Base-by-base conservation (phyloP, 2,329 filamentous ascomycete genomes). In the Ploettnerulaceae sp. region DNA sequence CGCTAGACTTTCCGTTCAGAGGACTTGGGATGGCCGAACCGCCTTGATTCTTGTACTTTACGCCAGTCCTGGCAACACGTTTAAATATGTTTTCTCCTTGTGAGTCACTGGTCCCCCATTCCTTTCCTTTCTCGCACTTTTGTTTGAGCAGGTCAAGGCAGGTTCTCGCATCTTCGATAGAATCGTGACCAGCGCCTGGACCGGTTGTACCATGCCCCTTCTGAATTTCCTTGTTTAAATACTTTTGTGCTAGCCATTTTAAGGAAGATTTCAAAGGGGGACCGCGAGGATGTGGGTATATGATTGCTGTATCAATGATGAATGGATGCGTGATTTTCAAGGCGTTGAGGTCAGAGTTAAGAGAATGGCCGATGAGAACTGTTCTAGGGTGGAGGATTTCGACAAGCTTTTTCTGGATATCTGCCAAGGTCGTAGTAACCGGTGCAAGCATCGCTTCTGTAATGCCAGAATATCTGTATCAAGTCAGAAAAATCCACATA, bases 91-190 rank as follows among this genome's bases (percentile, higher is more conserved):
- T 91, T 68, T 98, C 93, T 31, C 82, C 83, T 35, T 82, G 82
- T 2, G 81, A 76, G 33, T 95, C 89, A 39, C 80, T 80, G 0
- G 84, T 84, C 26, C 89, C 93, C 87, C 90, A 98, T 18, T 73
- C 68, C 54, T 86, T 86, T 31, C 93, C 93, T 67, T 87, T 93
- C 65, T 97, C 90, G 65, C 91, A 96, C 66, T 98, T 98, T 62
- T 91, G 84, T 67, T 93, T 95, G 37, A 97, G 81, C 1, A 98
- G 82, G 60, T 97, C 90, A 11, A 98, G 81, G 54, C 89, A 94
- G 2, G 93, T 89, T 55, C 77, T 82, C 11, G 93, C 89, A 65
- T 98, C 93, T 66, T 98, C 93, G 53, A 95, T 77, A 48, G 87
- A 93, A 72, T 97, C 84, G 64, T 98, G 93, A 12, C 93, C 93